Conservation (phyloP, 768 basidiomycete species). For the Leccinum obscurum region DNA sequence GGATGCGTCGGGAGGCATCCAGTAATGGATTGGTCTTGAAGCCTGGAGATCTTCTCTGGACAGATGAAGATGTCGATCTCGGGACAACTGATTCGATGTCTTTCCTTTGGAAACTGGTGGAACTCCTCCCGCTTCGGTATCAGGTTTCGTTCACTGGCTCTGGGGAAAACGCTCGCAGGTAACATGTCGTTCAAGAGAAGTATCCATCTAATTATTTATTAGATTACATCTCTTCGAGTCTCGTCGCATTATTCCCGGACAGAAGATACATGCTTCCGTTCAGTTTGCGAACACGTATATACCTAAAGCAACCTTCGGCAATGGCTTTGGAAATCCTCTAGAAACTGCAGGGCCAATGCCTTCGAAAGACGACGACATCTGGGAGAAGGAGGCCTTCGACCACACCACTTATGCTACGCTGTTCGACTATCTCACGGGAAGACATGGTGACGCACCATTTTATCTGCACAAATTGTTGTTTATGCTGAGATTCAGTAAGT, state of each 20-base stretch:
- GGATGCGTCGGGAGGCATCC: conserved; percentile 34
- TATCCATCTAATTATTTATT: background rate
- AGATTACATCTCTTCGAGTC: conserved; percentile 16
- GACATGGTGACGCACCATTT: conserved; percentile 10
- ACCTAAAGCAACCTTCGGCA: conserved; percentile 18
- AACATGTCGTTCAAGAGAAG: background rate
- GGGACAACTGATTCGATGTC: conserved; percentile 21
- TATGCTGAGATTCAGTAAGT: conserved; percentile 21
- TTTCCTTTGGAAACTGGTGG: conserved; percentile 15
- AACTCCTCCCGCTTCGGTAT: conserved; percentile 16
- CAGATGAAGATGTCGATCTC: conserved; percentile 17
- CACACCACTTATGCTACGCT: conserved; percentile 8
- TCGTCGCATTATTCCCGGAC: conserved; percentile 11
- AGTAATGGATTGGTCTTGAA: conserved; percentile 25
- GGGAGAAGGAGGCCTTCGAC: conserved; percentile 21
- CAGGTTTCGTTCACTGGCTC: conserved; percentile 21
- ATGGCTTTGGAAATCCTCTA: conserved; percentile 15
- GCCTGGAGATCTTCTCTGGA: conserved; percentile 19
- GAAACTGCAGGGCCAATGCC: conserved; percentile 10
- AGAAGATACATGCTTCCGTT: conserved; percentile 21
- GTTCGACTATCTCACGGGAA: conserved; percentile 11
- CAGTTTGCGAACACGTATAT: conserved; percentile 20
- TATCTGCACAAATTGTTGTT: conserved; percentile 20
- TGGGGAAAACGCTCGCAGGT: conserved; percentile 13
- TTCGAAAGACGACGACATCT: conserved; percentile 6